A percentile compares a stretch with the other conserved stretches of the same genome.
Evolutionary conservation across 257 asterid genomes (phyloP).

Genomic region (Solanum chmielewskii): DNA sequence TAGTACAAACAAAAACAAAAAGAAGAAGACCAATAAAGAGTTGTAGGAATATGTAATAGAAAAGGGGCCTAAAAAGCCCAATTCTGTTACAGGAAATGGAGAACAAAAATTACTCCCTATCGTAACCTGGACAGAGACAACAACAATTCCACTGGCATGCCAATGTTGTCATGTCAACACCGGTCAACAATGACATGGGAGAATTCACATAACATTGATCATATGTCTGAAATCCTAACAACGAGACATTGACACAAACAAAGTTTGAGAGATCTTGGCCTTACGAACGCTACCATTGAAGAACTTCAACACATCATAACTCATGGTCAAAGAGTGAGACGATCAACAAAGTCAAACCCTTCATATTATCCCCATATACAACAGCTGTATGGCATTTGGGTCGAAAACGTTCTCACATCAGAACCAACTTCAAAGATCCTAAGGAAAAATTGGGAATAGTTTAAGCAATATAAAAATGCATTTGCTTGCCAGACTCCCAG

Average conservation of each 20-base stretch:
- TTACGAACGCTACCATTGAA: neutral
- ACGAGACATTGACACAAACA: neutral
- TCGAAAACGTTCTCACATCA: neutral
- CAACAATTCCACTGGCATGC: neutral
- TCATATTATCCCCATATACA: neutral
- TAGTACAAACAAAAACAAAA: neutral
- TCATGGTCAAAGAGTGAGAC: neutral
- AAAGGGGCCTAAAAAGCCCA: neutral
- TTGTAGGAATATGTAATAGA: neutral
- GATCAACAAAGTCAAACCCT: neutral
- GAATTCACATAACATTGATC: neutral
- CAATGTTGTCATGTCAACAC: neutral
- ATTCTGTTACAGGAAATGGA: neutral
- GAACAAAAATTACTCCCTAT: neutral
- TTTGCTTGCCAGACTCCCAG: neutral
- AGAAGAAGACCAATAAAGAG: neutral
- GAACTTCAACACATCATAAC: neutral
- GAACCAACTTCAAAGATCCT: neutral
- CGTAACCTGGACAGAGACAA: neutral
- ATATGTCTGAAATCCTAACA: neutral
- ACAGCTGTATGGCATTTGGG: neutral
- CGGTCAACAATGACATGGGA: neutral
- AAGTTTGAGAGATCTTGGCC: neutral
- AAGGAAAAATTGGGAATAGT: neutral
- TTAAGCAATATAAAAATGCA: neutral